A percentile compares a stretch with the other conserved stretches of the same genome.
phyloP scores from a whole-genome alignment of 495 filamentous ascomycete genomes.

The Geoglossum glabrum region DNA sequence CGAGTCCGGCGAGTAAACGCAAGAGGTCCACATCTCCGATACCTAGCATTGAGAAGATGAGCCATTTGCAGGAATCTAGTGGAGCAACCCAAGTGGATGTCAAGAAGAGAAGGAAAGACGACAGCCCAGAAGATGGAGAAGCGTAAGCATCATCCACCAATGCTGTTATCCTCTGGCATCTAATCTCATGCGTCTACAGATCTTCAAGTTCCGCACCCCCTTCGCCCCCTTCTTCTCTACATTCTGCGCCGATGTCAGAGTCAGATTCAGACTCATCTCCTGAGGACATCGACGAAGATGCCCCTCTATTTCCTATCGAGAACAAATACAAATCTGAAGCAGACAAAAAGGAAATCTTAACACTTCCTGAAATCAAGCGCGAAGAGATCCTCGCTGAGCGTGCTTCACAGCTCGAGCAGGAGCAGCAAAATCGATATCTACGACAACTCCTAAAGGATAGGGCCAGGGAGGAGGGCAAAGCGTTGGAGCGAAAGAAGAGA shows the following conservation, averaged over 20 bases:
- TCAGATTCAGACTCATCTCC: slow-evolving; percentile 52
- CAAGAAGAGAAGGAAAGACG: slow-evolving; percentile 29
- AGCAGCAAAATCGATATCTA: slow-evolving; percentile 67
- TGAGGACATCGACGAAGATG: slow-evolving; percentile 32
- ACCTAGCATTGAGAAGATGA: slow-evolving; percentile 24
- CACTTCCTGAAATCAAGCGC: slow-evolving; percentile 72
- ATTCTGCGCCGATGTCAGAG: slow-evolving; percentile 77
- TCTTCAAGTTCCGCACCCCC: slow-evolving; percentile 33
- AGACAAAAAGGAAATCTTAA: slow-evolving; percentile 69
- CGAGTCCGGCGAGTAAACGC: not conserved
- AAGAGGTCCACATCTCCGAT: slow-evolving; percentile 1
- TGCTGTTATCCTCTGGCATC: slow-evolving; percentile 1
- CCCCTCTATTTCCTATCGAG: slow-evolving; percentile 65
- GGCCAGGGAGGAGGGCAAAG: slow-evolving; percentile 36
- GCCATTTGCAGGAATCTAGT: slow-evolving; percentile 22
- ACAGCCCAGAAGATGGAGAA: slow-evolving; percentile 64
- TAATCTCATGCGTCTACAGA: slow-evolving; percentile 6
- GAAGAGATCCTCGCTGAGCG: slow-evolving; percentile 81
- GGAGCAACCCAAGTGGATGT: slow-evolving; percentile 9
- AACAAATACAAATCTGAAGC: slow-evolving; percentile 60
- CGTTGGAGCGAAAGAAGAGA: slow-evolving; percentile 51
- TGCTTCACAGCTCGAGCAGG: slow-evolving; percentile 56
- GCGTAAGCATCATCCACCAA: slow-evolving; percentile 39
- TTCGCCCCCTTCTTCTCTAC: slow-evolving; percentile 53
- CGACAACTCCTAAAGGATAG: slow-evolving; percentile 54